Evolutionary conservation across 352 stramenopile genomes (phyloP).

Genomic region (Phytophthora aleatoria): DNA sequence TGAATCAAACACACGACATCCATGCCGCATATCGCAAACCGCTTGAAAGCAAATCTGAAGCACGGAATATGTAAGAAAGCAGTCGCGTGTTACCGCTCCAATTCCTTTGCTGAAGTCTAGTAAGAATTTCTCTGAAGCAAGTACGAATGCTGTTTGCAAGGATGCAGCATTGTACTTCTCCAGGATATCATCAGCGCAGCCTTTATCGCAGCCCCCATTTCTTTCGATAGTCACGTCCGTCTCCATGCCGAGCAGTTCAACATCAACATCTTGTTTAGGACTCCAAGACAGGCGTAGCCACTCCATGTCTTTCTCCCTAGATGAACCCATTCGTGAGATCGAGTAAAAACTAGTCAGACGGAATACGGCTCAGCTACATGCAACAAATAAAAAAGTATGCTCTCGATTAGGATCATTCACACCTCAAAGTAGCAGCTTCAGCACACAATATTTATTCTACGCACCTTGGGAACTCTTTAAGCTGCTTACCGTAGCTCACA

Average conservation of each 20-base stretch:
- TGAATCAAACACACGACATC: neutral
- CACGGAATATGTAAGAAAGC: neutral
- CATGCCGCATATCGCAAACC: neutral
- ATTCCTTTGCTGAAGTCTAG: neutral
- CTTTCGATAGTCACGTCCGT: neutral
- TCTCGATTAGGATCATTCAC: too few relatives aligned
- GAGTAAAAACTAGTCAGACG: neutral
- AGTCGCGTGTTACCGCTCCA: neutral
- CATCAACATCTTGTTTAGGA: neutral
- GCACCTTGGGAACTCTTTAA: neutral
- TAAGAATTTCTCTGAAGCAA: neutral
- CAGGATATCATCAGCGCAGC: neutral
- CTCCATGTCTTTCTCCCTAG: neutral
- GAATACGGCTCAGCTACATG: neutral
- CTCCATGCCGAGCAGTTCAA: neutral
- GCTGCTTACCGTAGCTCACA: neutral
- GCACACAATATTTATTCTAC: neutral
- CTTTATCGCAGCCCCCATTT: neutral
- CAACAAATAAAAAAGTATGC: too few relatives aligned
- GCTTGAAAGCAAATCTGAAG: neutral
- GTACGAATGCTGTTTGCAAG: neutral
- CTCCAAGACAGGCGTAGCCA: neutral
- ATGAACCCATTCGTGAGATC: neutral
- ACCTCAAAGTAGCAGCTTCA: neutral
- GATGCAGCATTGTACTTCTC: neutral